Evolutionary conservation across 768 basidiomycete species (phyloP).

Genomic region (Trametopsis cervina): DNA sequence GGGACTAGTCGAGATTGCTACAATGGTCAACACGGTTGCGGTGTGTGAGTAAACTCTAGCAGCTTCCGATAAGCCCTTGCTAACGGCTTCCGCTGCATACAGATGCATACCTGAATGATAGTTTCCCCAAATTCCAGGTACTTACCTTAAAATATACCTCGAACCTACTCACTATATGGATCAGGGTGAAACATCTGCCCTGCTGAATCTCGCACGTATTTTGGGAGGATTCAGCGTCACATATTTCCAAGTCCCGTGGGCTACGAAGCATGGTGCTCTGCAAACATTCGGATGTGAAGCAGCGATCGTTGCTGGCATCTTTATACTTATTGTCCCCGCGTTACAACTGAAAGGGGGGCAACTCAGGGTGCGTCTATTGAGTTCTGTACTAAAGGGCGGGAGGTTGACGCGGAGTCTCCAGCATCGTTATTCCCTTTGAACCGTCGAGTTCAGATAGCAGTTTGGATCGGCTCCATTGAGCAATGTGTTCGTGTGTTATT

Average conservation of each 20-base stretch:
- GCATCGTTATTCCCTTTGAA: background rate
- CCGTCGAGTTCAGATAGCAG: background rate
- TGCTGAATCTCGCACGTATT: slow-evolving; percentile 51
- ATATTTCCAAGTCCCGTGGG: slow-evolving; percentile 65
- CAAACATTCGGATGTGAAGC: slow-evolving; percentile 59
- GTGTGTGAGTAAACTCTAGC: slow-evolving; percentile 37
- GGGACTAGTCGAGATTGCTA: slow-evolving; percentile 50
- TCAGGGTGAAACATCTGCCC: slow-evolving; percentile 56
- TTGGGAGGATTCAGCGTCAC: slow-evolving; percentile 60
- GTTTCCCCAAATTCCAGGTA: slow-evolving; percentile 38
- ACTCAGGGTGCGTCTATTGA: slow-evolving; percentile 35
- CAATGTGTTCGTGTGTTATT: background rate
- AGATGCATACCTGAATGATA: slow-evolving; percentile 45
- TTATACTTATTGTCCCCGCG: slow-evolving; percentile 44
- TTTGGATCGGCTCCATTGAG: background rate
- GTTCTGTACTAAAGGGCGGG: background rate
- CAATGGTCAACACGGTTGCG: slow-evolving; percentile 57
- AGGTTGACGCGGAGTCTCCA: background rate
- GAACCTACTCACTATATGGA: background rate
- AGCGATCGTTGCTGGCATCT: slow-evolving; percentile 47
- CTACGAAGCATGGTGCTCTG: slow-evolving; percentile 48
- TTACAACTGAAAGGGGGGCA: slow-evolving; percentile 41
- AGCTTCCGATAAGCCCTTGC: background rate
- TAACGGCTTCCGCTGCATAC: background rate
- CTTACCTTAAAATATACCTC: too few species aligned